Percentiles rank a stretch among this genome's conserved stretches.
Conservation (phyloP, 2,329 filamentous ascomycete species). For the Domatiomyces globalis region DNA sequence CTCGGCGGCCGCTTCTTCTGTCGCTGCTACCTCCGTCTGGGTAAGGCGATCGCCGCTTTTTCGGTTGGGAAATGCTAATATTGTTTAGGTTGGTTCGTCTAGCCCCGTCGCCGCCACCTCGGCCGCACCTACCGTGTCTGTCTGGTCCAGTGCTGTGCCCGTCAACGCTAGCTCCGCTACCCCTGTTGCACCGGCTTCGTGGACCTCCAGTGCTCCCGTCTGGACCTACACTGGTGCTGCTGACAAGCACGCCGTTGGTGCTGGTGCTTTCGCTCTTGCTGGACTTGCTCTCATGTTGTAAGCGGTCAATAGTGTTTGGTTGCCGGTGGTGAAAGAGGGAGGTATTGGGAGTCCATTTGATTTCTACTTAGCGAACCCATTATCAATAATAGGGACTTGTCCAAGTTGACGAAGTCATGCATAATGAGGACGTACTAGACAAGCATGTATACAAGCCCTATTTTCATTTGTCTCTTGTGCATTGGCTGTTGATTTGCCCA, state of each 20-base stretch:
- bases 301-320: neutral
- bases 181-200: neutral
- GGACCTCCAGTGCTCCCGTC: neutral
- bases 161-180: neutral
- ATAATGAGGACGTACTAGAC: neutral
- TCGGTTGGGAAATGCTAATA: neutral
- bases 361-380: neutral
- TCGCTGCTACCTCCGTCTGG: neutral
- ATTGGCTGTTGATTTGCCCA: too few relatives aligned
- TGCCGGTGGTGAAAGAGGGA: neutral
- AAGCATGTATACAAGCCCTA: neutral
- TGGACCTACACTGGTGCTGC: conserved; percentile 1
- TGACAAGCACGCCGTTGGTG: neutral
- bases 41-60: neutral
- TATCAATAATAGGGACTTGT: neutral
- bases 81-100: neutral
- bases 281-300: conserved; percentile 1
- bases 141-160: neutral
- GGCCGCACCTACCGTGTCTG: neutral
- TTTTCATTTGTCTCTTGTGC: neutral
- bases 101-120: neutral
- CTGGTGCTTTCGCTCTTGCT: conserved; percentile 1
- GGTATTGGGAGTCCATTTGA: neutral
- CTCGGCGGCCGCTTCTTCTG: too few relatives aligned
- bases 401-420: neutral